These are phyloP conservation scores for Penicillium sp. DNA, from an alignment of 2,329 filamentous ascomycete species.

Conservation along the genomic window DNA sequence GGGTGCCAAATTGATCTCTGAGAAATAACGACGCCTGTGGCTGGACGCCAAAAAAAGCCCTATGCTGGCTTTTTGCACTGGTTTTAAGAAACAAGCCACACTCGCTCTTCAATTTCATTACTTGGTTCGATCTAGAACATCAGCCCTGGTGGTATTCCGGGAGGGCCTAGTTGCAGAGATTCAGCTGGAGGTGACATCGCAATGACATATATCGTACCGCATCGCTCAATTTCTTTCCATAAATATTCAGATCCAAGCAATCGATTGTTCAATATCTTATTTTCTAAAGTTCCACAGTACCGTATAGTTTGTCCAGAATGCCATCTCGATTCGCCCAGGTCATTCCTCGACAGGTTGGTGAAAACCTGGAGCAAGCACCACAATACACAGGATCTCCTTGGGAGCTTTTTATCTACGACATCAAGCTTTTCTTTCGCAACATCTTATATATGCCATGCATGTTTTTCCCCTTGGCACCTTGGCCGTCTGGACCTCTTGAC, in stretches of 20 bases:
- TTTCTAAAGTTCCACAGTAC: no score
- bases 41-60: neutral
- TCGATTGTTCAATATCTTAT: no score
- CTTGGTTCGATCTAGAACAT: neutral
- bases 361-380: neutral
- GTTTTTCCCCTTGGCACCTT: constrained; percentile 58
- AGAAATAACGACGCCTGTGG: neutral
- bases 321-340: neutral
- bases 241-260: no score
- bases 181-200: neutral
- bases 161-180: neutral
- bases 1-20: neutral
- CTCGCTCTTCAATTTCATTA: neutral
- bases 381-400: constrained; percentile 36
- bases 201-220: neutral
- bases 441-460: constrained; percentile 56
- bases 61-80: neutral
- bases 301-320: neutral
- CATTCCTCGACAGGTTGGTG: neutral
- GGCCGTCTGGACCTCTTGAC: constrained; percentile 56
- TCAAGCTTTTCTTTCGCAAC: constrained; percentile 37
- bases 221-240: no score
- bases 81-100: neutral
- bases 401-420: constrained; percentile 38
- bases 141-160: neutral